These are phyloP conservation scores for Saccharomycodes ludwigii DNA, from an alignment of 805 yeast species.

Conservation along the genomic window DNA sequence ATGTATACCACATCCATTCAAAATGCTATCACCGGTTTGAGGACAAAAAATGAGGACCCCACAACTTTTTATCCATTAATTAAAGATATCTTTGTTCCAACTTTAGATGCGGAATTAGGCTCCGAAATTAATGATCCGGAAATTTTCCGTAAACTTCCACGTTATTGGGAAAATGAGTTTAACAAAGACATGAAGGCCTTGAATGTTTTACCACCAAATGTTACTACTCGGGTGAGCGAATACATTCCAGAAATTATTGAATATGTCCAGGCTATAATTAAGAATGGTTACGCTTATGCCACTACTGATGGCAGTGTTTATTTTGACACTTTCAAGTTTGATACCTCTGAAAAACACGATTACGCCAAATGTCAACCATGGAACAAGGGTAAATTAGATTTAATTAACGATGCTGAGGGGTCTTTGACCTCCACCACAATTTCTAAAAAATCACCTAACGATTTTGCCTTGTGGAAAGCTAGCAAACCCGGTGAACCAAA, in stretches of 20 bases:
- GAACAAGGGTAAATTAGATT: conserved; percentile 81
- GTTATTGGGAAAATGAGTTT: conserved; percentile 79
- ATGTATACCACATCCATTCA: conserved; percentile 71
- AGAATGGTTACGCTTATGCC: conserved; percentile 73
- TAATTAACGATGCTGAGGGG: conserved; percentile 93
- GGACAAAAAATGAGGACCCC: conserved; percentile 14
- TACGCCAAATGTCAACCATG: conserved; percentile 97
- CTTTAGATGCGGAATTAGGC: conserved; percentile 62
- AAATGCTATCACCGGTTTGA: conserved; percentile 27
- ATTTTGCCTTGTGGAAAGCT: conserved; percentile 94
- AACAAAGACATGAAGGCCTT: conserved; percentile 76
- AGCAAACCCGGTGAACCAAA: conserved; percentile 96
- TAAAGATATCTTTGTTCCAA: conserved; percentile 68
- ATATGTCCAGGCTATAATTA: conserved; percentile 63
- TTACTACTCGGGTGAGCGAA: conserved; percentile 91
- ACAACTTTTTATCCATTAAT: conserved; percentile 33
- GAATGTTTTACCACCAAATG: conserved; percentile 74
- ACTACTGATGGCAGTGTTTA: conserved; percentile 90
- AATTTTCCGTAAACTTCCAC: conserved; percentile 69
- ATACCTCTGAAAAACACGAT: conserved; percentile 53
- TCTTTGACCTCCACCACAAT: conserved; percentile 40
- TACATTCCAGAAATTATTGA: conserved; percentile 84
- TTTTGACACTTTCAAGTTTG: conserved; percentile 80
- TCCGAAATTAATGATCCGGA: conserved; percentile 71
- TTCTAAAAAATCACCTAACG: conserved; percentile 64